Conservation (phyloP, 768 basidiomycete genomes). For the Serendipita sp. region DNA sequence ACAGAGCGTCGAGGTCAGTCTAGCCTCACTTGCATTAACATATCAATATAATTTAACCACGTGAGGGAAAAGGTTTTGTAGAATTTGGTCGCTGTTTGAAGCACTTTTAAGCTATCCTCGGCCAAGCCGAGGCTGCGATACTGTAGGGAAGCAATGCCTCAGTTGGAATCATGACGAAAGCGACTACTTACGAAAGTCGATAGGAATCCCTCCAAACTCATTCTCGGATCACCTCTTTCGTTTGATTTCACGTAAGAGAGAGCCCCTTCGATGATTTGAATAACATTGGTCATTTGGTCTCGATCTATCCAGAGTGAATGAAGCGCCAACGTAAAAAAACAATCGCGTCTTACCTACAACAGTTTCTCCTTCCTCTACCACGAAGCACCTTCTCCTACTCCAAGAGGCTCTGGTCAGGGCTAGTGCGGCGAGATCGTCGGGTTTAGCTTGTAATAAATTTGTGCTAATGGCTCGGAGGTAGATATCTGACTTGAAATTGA, state of each 20-base stretch:
- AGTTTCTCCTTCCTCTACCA: conserved; percentile 16
- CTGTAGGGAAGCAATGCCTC: conserved; percentile 12
- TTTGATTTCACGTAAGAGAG: conserved; percentile 17
- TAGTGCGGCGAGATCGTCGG: conserved; percentile 48
- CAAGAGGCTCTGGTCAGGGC: conserved; percentile 42
- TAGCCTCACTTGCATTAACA: conserved; percentile 40
- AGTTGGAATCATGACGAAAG: background rate
- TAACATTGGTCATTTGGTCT: conserved; percentile 18
- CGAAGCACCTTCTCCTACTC: conserved; percentile 28
- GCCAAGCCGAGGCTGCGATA: conserved; percentile 14
- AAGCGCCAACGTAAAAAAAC: conserved; percentile 25
- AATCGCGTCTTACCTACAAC: conserved; percentile 28
- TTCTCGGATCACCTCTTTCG: conserved; percentile 4
- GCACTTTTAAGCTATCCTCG: conserved; percentile 24
- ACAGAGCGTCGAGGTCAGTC: conserved; percentile 6
- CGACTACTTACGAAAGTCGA: background rate
- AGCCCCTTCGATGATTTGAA: conserved; percentile 35
- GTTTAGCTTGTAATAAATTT: conserved; percentile 37
- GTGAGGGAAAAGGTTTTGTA: conserved; percentile 56
- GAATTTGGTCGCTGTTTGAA: conserved; percentile 48
- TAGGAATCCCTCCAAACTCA: background rate
- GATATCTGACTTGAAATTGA: conserved; percentile 27
- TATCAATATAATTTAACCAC: conserved; percentile 62
- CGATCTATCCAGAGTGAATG: background rate
- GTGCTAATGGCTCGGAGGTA: conserved; percentile 41